Base-by-base conservation (phyloP, 139 green algal species). In the Marvania coccoides region DNA sequence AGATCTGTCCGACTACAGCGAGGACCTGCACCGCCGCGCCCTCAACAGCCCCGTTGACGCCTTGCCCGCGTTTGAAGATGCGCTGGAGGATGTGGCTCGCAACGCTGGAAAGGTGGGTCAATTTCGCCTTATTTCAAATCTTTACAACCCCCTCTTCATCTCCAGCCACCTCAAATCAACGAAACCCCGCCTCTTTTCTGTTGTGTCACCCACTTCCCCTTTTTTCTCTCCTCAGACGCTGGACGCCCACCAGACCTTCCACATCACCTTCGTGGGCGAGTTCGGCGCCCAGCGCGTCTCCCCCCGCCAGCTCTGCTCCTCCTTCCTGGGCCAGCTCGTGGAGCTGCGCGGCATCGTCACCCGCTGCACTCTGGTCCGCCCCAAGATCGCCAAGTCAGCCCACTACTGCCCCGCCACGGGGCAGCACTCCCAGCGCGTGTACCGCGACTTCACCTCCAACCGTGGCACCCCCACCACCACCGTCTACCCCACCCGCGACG, bases 331-430 rank as follows among this genome's bases (percentile, higher is more conserved):
- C 74, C 80, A 90, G 71, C 72, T 98, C 39, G 92, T 98, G 2
- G 76, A 71, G 47, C 81, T 98, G 38, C 87, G 95, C 35, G 94
- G 94, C 69, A 98, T 99, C 63, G 89, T 99, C 3, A 99, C 94
- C 33, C 91, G 91, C 66, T 87, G 76, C 77, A 90, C 84, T 1
- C 71, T 93, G 14, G 91, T 97, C 37, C 82, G 88, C 14, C 91
- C 91, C 39, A 98, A 98, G 78, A 69, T 97, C 47, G 81, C 88
- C 24, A 83, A 81, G 47, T 86, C 63, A 23, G 89, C 94, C 47
- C 94, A 99, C 79, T 98, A 92, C 69, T 96, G 85, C 73, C 71
- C 89, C 9, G 75, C 51, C 12, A 96, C 86, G 2, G 71, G 72
- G 15, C 53, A 86, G 37, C 90, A 88, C 70, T 83, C 71, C 8